Percentiles rank a stretch among this genome's conserved stretches.
These are phyloP conservation scores for Mangifera indica DNA, from an alignment of 345 rosid species.

Conservation along the genomic window DNA sequence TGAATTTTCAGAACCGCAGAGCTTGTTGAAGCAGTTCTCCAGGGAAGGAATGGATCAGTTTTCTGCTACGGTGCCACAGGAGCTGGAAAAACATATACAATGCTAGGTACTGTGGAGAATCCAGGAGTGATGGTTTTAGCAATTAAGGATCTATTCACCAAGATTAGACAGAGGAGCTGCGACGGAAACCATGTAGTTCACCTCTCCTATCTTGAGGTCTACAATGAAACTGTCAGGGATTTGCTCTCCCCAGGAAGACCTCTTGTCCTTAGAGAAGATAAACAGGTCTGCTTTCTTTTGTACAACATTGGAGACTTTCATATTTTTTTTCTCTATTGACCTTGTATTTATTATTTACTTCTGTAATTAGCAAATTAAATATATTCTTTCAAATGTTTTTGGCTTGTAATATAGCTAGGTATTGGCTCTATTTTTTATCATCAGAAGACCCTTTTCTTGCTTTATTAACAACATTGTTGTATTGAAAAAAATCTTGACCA, in stretches of 20 bases:
- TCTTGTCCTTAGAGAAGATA: slow-evolving; percentile 89
- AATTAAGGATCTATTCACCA: slow-evolving; percentile 83
- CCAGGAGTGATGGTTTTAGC: slow-evolving; percentile 99
- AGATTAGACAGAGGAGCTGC: slow-evolving; percentile 79
- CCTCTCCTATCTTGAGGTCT: slow-evolving; percentile 93
- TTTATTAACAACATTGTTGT: too few relatives aligned
- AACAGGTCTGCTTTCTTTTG: slow-evolving; percentile 49
- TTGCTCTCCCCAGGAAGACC: slow-evolving; percentile 98
- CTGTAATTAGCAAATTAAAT: too few relatives aligned
- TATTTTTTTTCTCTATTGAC: too few relatives aligned
- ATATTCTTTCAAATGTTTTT: too few relatives aligned
- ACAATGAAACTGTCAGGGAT: slow-evolving; percentile 89
- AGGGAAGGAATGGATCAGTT: slow-evolving; percentile 95
- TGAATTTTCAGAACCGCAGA: slow-evolving; percentile 73
- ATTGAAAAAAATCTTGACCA: background rate
- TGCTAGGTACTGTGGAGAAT: slow-evolving; percentile 86
- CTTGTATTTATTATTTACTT: too few relatives aligned
- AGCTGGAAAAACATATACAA: slow-evolving; percentile 93
- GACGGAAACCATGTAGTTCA: slow-evolving; percentile 91
- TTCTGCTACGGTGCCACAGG: slow-evolving; percentile 98
- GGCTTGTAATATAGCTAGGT: too few relatives aligned
- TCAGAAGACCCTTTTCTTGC: too few relatives aligned
- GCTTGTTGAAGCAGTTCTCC: slow-evolving; percentile 81
- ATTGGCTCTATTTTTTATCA: too few relatives aligned
- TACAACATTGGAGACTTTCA: background rate